Base-by-base conservation (phyloP, 140 eudicot genomes). In the Senecio squalidus region DNA sequence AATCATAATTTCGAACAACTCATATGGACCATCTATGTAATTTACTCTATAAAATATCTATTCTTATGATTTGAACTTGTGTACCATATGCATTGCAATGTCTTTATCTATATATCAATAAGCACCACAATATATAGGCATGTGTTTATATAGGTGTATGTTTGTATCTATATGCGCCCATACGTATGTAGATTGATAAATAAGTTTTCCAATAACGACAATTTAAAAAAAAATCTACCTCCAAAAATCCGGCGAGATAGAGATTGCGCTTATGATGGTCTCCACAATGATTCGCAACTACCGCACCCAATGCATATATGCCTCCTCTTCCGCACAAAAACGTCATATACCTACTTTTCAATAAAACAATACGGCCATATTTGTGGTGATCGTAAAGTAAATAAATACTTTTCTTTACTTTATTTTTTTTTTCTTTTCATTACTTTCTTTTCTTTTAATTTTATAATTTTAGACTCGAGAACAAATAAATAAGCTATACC, bases 271-370 rank as follows among this genome's bases (percentile, higher is more conserved):
- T 80, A 27, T 47, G 68, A 53, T 59, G 64, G 83, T 83, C 95
- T 57, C 90, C 90, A 20, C 62, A 31, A 43, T 64, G 68, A 68
- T 76, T 80, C 30, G 95, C 83, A 2, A 79, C 56, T 33, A 90
- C 92, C 23, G 90, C 94, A 36, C 97, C 97, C 41, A 90, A 55
- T 0, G 94, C 89, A 68, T 83, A 85, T 53, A 90, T 55, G 40
- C 97, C 97, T 60, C 95, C 97, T 76, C 78, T 76, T 33, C 97
- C 97, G 51, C 86, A 70, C 60, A 90, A 73, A 72, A 90, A 90
- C 1, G 95, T 90, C 82, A 81, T 75, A 56, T 85, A 78, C 76
- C 97, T 90, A 78, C 17, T 50, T 44, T 43, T 57, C n/a, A n/a
- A n/a, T n/a, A n/a, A n/a, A n/a, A n/a, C n/a, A n/a, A n/a, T n/a